Evolutionary conservation across 106 monocot genomes (phyloP).

Genomic region (Narthecium ossifragum): DNA sequence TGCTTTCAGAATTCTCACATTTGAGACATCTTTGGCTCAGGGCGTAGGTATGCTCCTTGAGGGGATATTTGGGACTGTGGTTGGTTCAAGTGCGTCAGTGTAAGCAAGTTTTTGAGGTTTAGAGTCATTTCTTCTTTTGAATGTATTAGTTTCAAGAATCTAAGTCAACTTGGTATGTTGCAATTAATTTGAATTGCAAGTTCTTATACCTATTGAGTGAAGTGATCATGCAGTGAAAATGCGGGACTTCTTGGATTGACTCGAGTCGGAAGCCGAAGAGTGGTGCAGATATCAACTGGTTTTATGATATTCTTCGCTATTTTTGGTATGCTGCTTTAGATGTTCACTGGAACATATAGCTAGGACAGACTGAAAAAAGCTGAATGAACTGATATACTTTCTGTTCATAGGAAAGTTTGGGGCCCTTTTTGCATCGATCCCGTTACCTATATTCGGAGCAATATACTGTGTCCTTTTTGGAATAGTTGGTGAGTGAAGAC

Average conservation of each 20-base stretch:
- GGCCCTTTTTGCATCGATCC: conserved; percentile 87
- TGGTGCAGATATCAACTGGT: conserved; percentile 71
- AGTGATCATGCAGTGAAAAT: conserved; percentile 56
- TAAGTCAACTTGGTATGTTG: too few relatives aligned
- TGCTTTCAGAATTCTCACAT: too few relatives aligned
- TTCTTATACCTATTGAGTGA: background rate
- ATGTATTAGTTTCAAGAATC: too few relatives aligned
- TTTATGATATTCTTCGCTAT: conserved; percentile 96
- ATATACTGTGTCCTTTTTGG: conserved; percentile 81
- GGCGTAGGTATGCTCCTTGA: conserved; percentile 82
- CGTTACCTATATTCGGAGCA: conserved; percentile 82
- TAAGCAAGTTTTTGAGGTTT: conserved; percentile 23
- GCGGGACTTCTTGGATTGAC: conserved; percentile 79
- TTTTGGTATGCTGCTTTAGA: conserved; percentile 39
- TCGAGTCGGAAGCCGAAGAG: conserved; percentile 65
- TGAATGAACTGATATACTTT: background rate
- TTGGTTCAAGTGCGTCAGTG: conserved; percentile 80
- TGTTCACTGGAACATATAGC: background rate
- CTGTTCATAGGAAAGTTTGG: conserved; percentile 74
- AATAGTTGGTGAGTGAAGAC: conserved; percentile 57
- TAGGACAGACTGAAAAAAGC: background rate
- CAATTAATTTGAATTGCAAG: too few relatives aligned
- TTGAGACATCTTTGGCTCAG: too few relatives aligned
- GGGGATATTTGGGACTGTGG: conserved; percentile 61
- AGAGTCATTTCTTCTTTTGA: too few relatives aligned